These are phyloP conservation scores for Malus asiatica DNA, from an alignment of 306 rosid genomes.

Conservation along the genomic window DNA sequence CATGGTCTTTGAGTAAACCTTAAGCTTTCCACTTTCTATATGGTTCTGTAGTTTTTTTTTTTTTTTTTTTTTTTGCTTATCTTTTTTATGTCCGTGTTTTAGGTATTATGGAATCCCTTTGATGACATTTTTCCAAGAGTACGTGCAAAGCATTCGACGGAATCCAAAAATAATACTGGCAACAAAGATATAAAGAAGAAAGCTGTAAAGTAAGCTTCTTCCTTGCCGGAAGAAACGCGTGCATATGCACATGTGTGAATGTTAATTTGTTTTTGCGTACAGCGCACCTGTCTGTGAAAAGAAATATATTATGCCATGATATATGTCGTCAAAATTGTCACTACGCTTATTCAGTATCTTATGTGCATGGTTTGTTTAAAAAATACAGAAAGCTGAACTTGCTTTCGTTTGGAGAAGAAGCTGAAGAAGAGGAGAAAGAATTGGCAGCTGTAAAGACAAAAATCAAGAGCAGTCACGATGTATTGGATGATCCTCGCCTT, in stretches of 20 bases:
- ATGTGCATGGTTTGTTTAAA: conserved; percentile 8
- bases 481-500: conserved; percentile 95
- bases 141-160: conserved; percentile 26
- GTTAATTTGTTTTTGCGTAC: background rate
- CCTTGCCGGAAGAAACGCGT: background rate
- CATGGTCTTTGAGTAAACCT: background rate
- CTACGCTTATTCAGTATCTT: background rate
- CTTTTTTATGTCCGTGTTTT: conserved; percentile 4
- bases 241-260: background rate
- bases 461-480: conserved; percentile 94
- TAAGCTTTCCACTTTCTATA: background rate
- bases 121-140: conserved; percentile 82
- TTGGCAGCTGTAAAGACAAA: conserved; percentile 66
- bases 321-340: background rate
- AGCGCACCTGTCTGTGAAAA: background rate
- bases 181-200: conserved; percentile 61
- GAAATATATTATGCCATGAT: background rate
- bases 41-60: background rate
- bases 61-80: background rate
- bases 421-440: conserved; percentile 93
- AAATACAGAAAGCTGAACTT: conserved; percentile 67
- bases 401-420: conserved; percentile 95
- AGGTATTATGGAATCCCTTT: conserved; percentile 93
- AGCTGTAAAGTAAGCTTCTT: conserved; percentile 62
- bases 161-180: conserved; percentile 37